phyloP scores from a whole-genome alignment of 2,329 filamentous ascomycete genomes.

The Verticillium albo-atrum region DNA sequence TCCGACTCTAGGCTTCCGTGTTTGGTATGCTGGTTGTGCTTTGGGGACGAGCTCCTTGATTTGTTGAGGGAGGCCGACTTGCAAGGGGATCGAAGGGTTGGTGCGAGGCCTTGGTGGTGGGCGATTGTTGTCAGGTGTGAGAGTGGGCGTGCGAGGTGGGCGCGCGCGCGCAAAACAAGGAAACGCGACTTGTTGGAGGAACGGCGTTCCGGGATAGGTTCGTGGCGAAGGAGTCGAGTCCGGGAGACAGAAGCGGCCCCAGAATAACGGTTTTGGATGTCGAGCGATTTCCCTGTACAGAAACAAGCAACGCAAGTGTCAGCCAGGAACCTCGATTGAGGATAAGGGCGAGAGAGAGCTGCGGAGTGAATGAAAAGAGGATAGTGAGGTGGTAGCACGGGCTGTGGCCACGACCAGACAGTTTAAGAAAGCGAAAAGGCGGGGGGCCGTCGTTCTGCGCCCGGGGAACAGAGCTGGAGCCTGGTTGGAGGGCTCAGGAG shows the following conservation, averaged over 20 bases:
- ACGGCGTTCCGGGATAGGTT: slow-evolving; percentile 10
- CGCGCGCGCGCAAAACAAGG: neutral
- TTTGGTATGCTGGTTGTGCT: slow-evolving; percentile 17
- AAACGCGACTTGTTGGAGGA: slow-evolving; percentile 1
- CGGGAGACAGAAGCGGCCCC: neutral
- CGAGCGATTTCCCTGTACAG: slow-evolving; percentile 30
- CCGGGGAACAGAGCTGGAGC: neutral
- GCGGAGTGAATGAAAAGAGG: slow-evolving; percentile 46
- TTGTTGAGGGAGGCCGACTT: slow-evolving; percentile 1
- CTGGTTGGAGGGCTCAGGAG: slow-evolving; percentile 4
- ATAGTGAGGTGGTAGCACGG: slow-evolving; percentile 46
- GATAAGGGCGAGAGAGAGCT: slow-evolving; percentile 38
- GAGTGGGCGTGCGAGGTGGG: slow-evolving; percentile 1
- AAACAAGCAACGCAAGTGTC: slow-evolving; percentile 31
- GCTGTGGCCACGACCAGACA: slow-evolving; percentile 35
- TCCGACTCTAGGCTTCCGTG: slow-evolving; percentile 22
- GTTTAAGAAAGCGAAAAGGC: slow-evolving; percentile 30
- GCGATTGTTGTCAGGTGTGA: neutral
- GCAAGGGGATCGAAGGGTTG: neutral
- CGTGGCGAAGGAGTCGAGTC: neutral
- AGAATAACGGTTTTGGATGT: slow-evolving; percentile 24
- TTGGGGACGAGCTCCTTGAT: neutral
- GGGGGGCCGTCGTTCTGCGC: slow-evolving; percentile 5
- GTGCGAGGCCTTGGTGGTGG: neutral
- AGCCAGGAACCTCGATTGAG: slow-evolving; percentile 23